These are phyloP conservation scores for Citeromyces hawaiiensis DNA, from an alignment of 1,139 yeast species.

Conservation along the genomic window DNA sequence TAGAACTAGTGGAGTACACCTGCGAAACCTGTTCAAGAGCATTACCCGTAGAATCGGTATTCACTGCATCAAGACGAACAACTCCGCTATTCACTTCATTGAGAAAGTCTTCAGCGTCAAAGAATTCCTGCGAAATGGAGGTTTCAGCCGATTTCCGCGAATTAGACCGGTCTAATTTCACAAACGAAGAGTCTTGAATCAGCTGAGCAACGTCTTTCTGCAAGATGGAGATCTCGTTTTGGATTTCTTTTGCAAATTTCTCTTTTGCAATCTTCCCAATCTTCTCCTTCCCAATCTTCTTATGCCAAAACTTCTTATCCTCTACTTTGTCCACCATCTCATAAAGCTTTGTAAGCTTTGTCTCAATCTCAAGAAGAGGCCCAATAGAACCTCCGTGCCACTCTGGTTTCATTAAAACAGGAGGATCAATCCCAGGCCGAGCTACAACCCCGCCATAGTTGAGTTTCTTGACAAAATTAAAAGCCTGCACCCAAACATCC, in stretches of 20 bases:
- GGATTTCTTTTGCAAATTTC: neutral
- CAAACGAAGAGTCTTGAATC: neutral
- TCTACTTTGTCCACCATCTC: neutral
- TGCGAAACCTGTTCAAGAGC: neutral
- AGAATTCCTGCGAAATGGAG: conserved; percentile 36
- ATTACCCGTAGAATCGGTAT: conserved; percentile 2
- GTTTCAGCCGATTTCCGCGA: neutral
- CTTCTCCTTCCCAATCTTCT: too few relatives aligned
- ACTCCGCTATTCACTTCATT: conserved; percentile 22
- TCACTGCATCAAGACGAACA: conserved; percentile 14
- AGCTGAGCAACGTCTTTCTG: neutral
- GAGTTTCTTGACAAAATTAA: conserved; percentile 29
- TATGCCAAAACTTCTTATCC: neutral
- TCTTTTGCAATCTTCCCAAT: too few relatives aligned
- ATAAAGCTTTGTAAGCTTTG: neutral
- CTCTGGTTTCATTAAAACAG: neutral
- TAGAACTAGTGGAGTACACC: neutral
- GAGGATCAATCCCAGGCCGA: neutral
- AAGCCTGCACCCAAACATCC: conserved; percentile 72
- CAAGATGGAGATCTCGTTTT: neutral
- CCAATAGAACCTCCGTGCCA: neutral
- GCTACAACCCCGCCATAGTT: neutral
- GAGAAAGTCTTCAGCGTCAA: conserved; percentile 51
- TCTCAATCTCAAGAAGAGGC: neutral
- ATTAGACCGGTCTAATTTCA: neutral